A percentile compares a stretch with the other conserved stretches of the same genome.
These are phyloP conservation scores for Aspergillus bombycis DNA, from an alignment of 2,329 filamentous ascomycete species.

Conservation along the genomic window DNA sequence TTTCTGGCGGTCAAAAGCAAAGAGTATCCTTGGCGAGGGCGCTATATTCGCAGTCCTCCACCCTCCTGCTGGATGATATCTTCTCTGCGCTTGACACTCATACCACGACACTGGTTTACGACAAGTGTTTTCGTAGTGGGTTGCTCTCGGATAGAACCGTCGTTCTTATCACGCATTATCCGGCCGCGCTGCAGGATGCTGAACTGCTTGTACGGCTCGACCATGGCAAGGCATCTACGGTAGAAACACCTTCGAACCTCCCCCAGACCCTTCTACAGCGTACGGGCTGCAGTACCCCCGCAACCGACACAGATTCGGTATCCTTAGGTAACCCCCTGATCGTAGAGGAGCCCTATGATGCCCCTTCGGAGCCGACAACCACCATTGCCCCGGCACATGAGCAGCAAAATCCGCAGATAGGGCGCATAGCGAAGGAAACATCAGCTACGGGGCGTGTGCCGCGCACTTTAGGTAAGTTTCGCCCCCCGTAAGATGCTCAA, in stretches of 20 bases:
- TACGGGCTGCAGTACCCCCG: slow-evolving; percentile 13
- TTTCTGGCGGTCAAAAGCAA: slow-evolving; percentile 67
- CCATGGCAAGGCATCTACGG: slow-evolving; percentile 22
- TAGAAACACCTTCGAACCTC: slow-evolving; percentile 10
- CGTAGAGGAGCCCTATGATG: slow-evolving; percentile 9
- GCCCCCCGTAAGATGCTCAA: too few relatives aligned
- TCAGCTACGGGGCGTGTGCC: slow-evolving; percentile 28
- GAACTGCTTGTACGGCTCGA: slow-evolving; percentile 22
- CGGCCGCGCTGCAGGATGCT: slow-evolving; percentile 28
- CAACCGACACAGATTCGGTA: slow-evolving; percentile 6
- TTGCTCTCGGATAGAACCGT: slow-evolving; percentile 58
- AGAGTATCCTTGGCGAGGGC: slow-evolving; percentile 62
- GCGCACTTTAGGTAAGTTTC: slow-evolving; percentile 28
- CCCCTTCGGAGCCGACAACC: slow-evolving; percentile 11
- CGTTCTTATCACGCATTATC: slow-evolving; percentile 59
- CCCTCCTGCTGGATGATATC: slow-evolving; percentile 62
- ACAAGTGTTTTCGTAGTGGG: slow-evolving; percentile 60
- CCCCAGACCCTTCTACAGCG: slow-evolving; percentile 3
- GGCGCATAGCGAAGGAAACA: slow-evolving; percentile 25
- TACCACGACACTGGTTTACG: slow-evolving; percentile 60
- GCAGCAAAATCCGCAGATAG: slow-evolving; percentile 12
- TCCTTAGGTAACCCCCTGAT: background rate
- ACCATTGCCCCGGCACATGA: slow-evolving; percentile 6
- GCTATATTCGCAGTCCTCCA: slow-evolving; percentile 59
- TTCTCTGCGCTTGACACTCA: slow-evolving; percentile 64